A percentile compares a stretch with the other conserved stretches of the same genome.
Conservation (phyloP, 305 asterid genomes). For the Striga hermonthica region DNA sequence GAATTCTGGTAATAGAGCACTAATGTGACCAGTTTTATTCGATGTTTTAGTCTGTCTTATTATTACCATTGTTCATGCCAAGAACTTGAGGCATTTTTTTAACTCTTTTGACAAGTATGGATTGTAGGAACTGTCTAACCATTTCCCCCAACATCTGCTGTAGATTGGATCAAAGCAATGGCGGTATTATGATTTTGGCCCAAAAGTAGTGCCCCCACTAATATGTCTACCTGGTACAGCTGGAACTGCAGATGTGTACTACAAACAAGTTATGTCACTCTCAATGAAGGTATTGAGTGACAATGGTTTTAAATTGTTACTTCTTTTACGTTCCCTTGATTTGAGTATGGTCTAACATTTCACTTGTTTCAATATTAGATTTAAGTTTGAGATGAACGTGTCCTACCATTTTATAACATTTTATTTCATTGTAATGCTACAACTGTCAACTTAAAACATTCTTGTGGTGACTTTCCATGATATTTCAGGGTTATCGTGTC, state of each 20-base stretch:
- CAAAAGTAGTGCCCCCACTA: slow-evolving; percentile 85
- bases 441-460: neutral
- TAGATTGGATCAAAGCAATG: slow-evolving; percentile 94
- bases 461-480: neutral
- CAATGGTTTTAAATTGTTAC: slow-evolving; percentile 3
- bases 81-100: slow-evolving; percentile 5
- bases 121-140: slow-evolving; percentile 5
- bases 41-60: slow-evolving; percentile 14
- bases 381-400: neutral
- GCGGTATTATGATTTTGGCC: slow-evolving; percentile 97
- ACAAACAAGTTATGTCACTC: slow-evolving; percentile 91
- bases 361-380: slow-evolving; percentile 10
- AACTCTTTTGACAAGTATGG: slow-evolving; percentile 9
- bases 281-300: slow-evolving; percentile 69
- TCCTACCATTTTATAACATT: neutral
- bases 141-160: slow-evolving; percentile 26
- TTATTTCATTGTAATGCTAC: neutral
- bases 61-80: neutral
- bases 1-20: neutral
- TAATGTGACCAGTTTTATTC: neutral
- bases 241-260: slow-evolving; percentile 92
- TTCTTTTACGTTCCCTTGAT: slow-evolving; percentile 13
- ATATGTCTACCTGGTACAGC: slow-evolving; percentile 92
- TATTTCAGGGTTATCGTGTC: slow-evolving; percentile 85
- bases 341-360: neutral